These are phyloP conservation scores for Metschnikowia similis DNA, from an alignment of 805 yeast genomes.

Conservation along the genomic window DNA sequence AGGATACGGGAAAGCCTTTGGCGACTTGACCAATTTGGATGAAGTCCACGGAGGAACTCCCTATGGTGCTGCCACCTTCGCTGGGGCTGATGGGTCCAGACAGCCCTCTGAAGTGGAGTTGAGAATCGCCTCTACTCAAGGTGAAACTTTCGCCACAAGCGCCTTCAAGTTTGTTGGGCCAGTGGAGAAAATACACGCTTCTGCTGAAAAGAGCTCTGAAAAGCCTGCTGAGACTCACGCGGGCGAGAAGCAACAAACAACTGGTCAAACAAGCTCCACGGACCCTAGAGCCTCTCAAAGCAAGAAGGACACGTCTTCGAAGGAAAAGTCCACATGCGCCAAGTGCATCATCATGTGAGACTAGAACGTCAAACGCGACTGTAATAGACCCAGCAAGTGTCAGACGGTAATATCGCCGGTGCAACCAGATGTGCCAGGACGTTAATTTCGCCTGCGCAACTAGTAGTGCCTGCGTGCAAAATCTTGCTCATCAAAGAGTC, in stretches of 20 bases:
- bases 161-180: constrained; percentile 22
- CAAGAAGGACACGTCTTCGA: constrained; percentile 2
- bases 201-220: neutral
- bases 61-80: constrained; percentile 82
- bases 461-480: too few relatives aligned
- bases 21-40: constrained; percentile 49
- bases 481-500: too few relatives aligned
- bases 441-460: too few relatives aligned
- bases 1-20: constrained; percentile 60
- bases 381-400: neutral
- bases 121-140: constrained; percentile 62
- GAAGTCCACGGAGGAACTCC: constrained; percentile 79
- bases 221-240: neutral
- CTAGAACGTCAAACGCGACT: neutral
- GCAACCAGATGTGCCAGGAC: too few relatives aligned
- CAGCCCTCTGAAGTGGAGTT: constrained; percentile 59
- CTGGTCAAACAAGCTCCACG: neutral
- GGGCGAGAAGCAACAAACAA: neutral
- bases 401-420: too few relatives aligned
- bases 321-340: constrained; percentile 13
- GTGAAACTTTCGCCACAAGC: constrained; percentile 48
- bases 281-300: constrained; percentile 12
- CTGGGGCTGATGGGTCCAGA: constrained; percentile 77
- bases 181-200: neutral
- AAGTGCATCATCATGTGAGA: constrained; percentile 14